Base-by-base conservation (phyloP, 495 filamentous ascomycete species). In the Amphirosellinia nigrospora region DNA sequence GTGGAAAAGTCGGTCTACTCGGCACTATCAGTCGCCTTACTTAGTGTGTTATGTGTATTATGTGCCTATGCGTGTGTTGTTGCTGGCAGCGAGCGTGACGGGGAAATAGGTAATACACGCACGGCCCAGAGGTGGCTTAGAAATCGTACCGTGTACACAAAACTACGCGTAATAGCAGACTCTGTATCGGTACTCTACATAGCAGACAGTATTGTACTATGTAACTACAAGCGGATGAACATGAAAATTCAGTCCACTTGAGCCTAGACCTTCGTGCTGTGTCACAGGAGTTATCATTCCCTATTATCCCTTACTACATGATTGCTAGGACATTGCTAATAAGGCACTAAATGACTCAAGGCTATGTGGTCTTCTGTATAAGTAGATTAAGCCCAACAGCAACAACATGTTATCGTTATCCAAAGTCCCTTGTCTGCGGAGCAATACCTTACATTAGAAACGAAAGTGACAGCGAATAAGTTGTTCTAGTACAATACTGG, bases 301-400 rank as follows among this genome's bases (percentile, higher is more conserved):
- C n/a, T n/a, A n/a, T 58, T 36, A 34, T 19, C 53, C 53, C 53
- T 56, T 56, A 4, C 30, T 61, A 61, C 36, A 26, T 41, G 9
- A 61, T 3, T 61, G 26, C 34, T 39, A 26, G 56, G n/a, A 32
- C n/a, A 26, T 21, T 61, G 15, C 9, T 36, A 3, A 28, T 32
- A 61, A 61, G 21, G 36, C 36, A 61, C 58, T 61, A 61, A 61
- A 61, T 61, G 58, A 61, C 58, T 61, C 58, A n/a, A n/a, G n/a
- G n/a, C n/a, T n/a, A n/a, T n/a, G n/a, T 41, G 26, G 34, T n/a
- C 58, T 58, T 36, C 32, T 60, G 23, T n/a, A 34, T 58, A 58
- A n/a, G n/a, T 58, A 23, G 32, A 53, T 16, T 30, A 15, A 53
- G 50, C 50, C 23, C 50, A 30, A 26, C 26, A 53, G 1, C 16